Percentiles rank a stretch among this genome's conserved stretches.
Conservation (phyloP, 1,284 basidiomycete species). For the Hemileia vastatrix region DNA sequence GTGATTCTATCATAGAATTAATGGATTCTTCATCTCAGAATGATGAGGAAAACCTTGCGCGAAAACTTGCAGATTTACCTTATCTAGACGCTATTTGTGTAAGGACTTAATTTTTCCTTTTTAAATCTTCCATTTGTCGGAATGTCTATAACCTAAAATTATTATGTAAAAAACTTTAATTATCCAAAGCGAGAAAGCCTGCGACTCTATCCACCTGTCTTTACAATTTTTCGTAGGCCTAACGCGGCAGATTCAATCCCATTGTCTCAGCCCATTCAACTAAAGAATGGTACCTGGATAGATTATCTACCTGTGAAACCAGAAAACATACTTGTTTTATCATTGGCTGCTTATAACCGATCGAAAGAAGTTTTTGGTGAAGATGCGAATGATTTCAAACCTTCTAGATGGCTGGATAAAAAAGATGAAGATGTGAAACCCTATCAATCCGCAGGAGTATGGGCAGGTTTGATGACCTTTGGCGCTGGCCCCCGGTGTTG, state of each 20-base stretch:
- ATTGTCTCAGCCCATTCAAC: no score
- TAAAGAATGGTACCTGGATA: no score
- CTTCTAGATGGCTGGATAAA: constrained; percentile 47
- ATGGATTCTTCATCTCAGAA: background rate
- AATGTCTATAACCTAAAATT: no score
- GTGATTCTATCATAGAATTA: constrained; percentile 49
- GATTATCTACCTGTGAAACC: background rate
- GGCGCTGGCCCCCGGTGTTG: constrained; percentile 48
- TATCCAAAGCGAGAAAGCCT: constrained; percentile 56
- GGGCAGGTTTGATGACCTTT: constrained; percentile 45
- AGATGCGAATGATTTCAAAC: constrained; percentile 59
- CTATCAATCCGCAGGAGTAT: constrained; percentile 36
- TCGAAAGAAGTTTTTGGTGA: constrained; percentile 57
- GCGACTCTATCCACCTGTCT: constrained; percentile 49
- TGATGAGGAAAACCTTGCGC: constrained; percentile 44
- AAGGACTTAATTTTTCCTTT: background rate
- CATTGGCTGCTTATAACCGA: constrained; percentile 59
- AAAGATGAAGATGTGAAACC: no score
- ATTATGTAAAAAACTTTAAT: no score
- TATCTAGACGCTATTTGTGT: constrained; percentile 65
- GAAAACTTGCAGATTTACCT: constrained; percentile 57
- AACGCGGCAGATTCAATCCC: constrained; percentile 64
- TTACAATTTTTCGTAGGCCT: constrained; percentile 57
- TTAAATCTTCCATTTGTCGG: background rate
- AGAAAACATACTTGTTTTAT: constrained; percentile 49